Conservation (phyloP, 2,329 filamentous ascomycete species). For the Cadophora luteo-olivacea region DNA sequence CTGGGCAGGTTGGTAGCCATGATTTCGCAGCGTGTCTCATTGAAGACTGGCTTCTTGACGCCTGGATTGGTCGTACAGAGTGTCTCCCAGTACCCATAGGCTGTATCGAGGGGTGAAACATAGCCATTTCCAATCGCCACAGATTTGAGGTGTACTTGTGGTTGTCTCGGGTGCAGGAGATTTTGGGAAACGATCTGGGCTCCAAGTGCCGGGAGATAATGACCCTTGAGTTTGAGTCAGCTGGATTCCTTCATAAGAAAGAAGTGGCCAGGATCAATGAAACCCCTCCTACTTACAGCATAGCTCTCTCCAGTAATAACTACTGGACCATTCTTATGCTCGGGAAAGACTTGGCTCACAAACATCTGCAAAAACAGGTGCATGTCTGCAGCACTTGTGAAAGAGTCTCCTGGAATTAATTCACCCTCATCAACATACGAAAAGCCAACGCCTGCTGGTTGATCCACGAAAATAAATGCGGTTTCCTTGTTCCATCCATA, state of each 20-base stretch:
- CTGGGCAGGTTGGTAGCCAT: slow-evolving; percentile 53
- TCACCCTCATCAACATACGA: slow-evolving; percentile 55
- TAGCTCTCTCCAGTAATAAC: slow-evolving; percentile 58
- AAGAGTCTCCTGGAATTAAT: slow-evolving; percentile 47
- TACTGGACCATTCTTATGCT: slow-evolving; percentile 47
- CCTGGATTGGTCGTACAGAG: slow-evolving; percentile 54
- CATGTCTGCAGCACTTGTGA: slow-evolving; percentile 54
- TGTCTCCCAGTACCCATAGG: slow-evolving; percentile 54
- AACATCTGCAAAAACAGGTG: slow-evolving; percentile 57
- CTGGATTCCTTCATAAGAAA: not conserved
- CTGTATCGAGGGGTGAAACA: slow-evolving; percentile 50
- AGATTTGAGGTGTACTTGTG: slow-evolving; percentile 51
- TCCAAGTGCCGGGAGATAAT: slow-evolving; percentile 54
- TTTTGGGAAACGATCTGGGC: slow-evolving; percentile 54
- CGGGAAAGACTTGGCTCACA: slow-evolving; percentile 52
- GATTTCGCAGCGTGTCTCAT: slow-evolving; percentile 53
- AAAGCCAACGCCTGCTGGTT: slow-evolving; percentile 73
- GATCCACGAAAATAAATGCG: slow-evolving; percentile 58
- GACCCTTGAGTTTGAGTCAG: slow-evolving; percentile 45
- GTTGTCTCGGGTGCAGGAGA: slow-evolving; percentile 47
- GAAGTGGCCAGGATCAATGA: too few relatives aligned
- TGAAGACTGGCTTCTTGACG: slow-evolving; percentile 51
- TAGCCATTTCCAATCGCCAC: slow-evolving; percentile 55
- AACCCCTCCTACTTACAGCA: slow-evolving; percentile 47
- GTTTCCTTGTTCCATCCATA: slow-evolving; percentile 68